Conservation (phyloP, 208 protist genomes). For the Crithidia mellificae region DNA sequence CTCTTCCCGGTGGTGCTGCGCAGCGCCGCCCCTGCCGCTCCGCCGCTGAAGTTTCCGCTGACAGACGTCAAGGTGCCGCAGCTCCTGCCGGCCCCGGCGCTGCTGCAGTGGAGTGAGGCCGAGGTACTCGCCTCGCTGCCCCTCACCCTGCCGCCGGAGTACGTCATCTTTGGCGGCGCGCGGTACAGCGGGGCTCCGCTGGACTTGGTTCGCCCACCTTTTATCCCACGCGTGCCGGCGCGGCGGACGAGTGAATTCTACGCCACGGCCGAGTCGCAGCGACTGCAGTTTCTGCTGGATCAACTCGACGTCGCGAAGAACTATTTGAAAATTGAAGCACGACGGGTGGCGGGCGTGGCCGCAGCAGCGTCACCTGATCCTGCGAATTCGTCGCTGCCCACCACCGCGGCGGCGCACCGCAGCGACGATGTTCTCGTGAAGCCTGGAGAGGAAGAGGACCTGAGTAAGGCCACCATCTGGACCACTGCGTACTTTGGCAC, state of each 20-base stretch:
- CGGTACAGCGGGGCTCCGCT: constrained; percentile 51
- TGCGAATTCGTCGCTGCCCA: background rate
- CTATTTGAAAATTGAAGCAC: constrained; percentile 57
- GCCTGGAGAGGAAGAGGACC: constrained; percentile 22
- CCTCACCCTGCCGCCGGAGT: constrained; percentile 52
- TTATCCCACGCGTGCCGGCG: background rate
- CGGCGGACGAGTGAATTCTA: constrained; percentile 9
- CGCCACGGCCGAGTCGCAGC: constrained; percentile 27
- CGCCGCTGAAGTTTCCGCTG: constrained; percentile 34
- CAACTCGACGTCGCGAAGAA: constrained; percentile 76
- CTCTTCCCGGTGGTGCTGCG: constrained; percentile 28
- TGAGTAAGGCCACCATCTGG: constrained; percentile 71
- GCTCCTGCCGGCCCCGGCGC: constrained; percentile 19
- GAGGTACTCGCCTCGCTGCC: constrained; percentile 38
- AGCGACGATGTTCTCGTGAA: constrained; percentile 7
- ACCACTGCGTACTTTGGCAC: constrained; percentile 71
- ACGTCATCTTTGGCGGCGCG: constrained; percentile 81
- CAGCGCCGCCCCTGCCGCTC: constrained; percentile 2
- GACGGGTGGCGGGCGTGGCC: constrained; percentile 9
- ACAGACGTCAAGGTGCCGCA: constrained; percentile 28
- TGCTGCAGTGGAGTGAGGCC: constrained; percentile 32
- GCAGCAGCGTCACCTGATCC: background rate
- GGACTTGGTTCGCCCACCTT: constrained; percentile 24
- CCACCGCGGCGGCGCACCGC: background rate
- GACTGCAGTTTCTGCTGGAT: constrained; percentile 58